Conservation (phyloP, 1,284 basidiomycete genomes). For the Chalciporus sp. region DNA sequence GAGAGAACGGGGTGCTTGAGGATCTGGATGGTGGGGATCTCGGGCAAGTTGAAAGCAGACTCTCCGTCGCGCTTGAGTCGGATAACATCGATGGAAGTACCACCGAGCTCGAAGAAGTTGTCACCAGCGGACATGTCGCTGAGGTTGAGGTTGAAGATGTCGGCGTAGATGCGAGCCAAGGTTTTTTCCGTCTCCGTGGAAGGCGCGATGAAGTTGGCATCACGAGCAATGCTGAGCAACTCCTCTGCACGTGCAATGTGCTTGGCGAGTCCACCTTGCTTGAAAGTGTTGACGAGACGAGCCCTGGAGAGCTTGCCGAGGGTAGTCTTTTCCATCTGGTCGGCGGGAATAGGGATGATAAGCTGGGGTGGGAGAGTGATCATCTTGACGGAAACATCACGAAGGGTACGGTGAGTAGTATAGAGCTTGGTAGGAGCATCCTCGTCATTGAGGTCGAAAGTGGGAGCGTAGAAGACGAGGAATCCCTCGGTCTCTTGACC, state of each 20-base stretch:
- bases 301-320: conserved; percentile 36
- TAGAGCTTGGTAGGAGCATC: conserved; percentile 20
- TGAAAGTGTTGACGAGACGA: conserved; percentile 31
- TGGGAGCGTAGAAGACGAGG: conserved; percentile 33
- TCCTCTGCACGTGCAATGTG: conserved; percentile 33
- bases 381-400: conserved; percentile 26
- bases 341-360: conserved; percentile 31
- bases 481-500: conserved; percentile 37
- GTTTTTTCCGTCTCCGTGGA: conserved; percentile 30
- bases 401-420: conserved; percentile 21
- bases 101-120: conserved; percentile 37
- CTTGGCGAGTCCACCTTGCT: conserved; percentile 31
- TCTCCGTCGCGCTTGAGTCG: conserved; percentile 39
- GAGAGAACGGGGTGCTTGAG: conserved; percentile 43
- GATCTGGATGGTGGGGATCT: conserved; percentile 45
- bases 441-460: conserved; percentile 25
- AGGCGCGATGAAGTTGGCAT: conserved; percentile 25
- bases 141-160: conserved; percentile 26
- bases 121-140: conserved; percentile 31
- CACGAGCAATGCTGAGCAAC: conserved; percentile 28
- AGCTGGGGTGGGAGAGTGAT: conserved; percentile 27
- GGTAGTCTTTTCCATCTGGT: conserved; percentile 37
- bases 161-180: conserved; percentile 30
- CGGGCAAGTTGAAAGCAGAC: conserved; percentile 34
- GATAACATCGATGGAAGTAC: conserved; percentile 36